Base-by-base conservation (phyloP, 768 basidiomycete genomes). In the Leucosporidium scottii region DNA sequence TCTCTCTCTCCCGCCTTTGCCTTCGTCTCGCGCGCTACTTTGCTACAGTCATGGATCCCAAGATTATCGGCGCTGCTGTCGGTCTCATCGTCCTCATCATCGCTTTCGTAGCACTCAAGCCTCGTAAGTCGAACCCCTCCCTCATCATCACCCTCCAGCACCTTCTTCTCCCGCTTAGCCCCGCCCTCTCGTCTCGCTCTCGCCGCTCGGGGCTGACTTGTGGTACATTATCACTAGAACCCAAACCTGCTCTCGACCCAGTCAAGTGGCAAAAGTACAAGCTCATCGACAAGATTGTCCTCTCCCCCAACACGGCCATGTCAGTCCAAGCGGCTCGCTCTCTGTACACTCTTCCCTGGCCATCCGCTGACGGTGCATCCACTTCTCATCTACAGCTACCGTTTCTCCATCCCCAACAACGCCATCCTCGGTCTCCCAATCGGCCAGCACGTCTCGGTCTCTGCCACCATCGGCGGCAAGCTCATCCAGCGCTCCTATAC, bases 281-380 rank as follows among this genome's bases (percentile, higher is more conserved):
- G 31, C 84, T 99, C 65, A 79, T 81, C 62, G 83, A 90, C 74
- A 96, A 94, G 79, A 86, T 85, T 57, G 81, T 85, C 74, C 82
- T 98, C 63, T 97, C 93, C 12, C 90, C 89, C 71, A 99, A 99
- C 80, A 99, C 96, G 49, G 94, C 96, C 75, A 83, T 92, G 91
- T 97, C 71, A 66, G 87, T 39, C 57, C 34, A 23, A 3, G 1
- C 13, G 8, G 25, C n/a, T 18, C 18, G 4, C 36, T 39, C 36
- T 15, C 23, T 36, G 1, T 27, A 31, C n/a, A 10, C 25, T 13
- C 25, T 27, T 34, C 55, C 5, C 18, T 23, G 17, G 20, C 3
- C 48, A 8, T 18, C 12, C 7, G 47, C 50, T 66, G 55, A 57
- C 55, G 12, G 55, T 18, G 25, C 34, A 3, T 17, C 18, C 20